Evolutionary conservation across 2,329 filamentous ascomycete genomes (phyloP).

Genomic region (Nectriaceae sp.): DNA sequence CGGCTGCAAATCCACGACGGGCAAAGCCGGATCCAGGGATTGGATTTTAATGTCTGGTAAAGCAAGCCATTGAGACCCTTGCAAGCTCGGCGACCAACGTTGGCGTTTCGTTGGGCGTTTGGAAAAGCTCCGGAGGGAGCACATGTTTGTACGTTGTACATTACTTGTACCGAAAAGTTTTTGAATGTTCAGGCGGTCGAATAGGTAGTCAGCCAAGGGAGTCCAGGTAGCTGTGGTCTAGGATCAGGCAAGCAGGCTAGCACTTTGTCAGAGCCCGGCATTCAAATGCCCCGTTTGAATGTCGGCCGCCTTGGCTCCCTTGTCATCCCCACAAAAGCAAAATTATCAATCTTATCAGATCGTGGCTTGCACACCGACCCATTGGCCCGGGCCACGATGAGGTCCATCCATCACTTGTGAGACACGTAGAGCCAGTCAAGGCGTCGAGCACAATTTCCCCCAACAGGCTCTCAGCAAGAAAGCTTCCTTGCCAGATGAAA

Average conservation of each 20-base stretch:
- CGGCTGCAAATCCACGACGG: slow-evolving; percentile 19
- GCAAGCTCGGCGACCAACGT: too few species aligned
- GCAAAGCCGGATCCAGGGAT: slow-evolving; percentile 22
- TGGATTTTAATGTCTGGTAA: slow-evolving; percentile 30
- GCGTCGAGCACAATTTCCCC: background rate
- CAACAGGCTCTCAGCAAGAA: too few species aligned
- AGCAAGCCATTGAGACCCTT: background rate
- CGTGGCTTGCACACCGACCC: slow-evolving; percentile 19
- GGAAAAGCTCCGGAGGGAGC: too few species aligned
- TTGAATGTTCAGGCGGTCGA: slow-evolving; percentile 7
- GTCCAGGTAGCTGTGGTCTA: background rate
- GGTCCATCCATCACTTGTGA: background rate
- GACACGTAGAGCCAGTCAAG: background rate
- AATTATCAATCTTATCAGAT: slow-evolving; percentile 31
- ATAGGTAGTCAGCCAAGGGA: slow-evolving; percentile 3
- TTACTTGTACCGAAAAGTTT: background rate
- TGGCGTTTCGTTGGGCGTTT: too few species aligned
- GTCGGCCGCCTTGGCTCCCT: slow-evolving; percentile 10
- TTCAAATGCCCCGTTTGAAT: slow-evolving; percentile 3
- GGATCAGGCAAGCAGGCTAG: background rate
- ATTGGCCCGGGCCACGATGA: slow-evolving; percentile 18
- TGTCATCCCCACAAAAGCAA: slow-evolving; percentile 25
- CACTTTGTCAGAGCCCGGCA: slow-evolving; percentile 13
- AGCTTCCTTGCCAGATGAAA: too few species aligned
- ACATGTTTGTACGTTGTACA: too few species aligned